phyloP scores from a whole-genome alignment of 805 yeast species.

The Ogataea paraovalis region DNA sequence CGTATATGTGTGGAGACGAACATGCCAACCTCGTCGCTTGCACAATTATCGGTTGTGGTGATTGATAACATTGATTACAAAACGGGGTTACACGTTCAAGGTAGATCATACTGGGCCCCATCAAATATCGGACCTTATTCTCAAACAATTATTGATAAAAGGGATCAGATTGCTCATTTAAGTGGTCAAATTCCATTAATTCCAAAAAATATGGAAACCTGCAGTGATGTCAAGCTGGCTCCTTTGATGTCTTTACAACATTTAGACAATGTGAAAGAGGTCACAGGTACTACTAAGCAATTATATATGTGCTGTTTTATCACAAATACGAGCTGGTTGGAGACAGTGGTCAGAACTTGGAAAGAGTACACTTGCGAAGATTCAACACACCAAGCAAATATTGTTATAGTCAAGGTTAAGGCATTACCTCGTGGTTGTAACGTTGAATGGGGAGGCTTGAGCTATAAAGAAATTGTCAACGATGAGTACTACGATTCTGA shows the following conservation, averaged over 20 bases:
- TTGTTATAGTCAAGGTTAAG: constrained; percentile 52
- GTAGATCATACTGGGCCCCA: constrained; percentile 97
- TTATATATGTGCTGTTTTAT: constrained; percentile 54
- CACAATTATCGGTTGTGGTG: constrained; percentile 62
- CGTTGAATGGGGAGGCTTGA: constrained; percentile 74
- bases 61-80: constrained; percentile 36
- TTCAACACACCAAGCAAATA: constrained; percentile 20
- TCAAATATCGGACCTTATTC: constrained; percentile 98
- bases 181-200: constrained; percentile 91
- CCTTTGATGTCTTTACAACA: constrained; percentile 69
- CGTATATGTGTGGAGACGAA: constrained; percentile 75
- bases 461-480: constrained; percentile 38
- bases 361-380: constrained; percentile 31
- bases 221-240: constrained; percentile 30
- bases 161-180: constrained; percentile 50
- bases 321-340: constrained; percentile 31
- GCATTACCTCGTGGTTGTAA: constrained; percentile 59
- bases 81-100: constrained; percentile 83
- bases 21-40: constrained; percentile 33
- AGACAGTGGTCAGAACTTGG: constrained; percentile 42
- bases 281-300: constrained; percentile 43
- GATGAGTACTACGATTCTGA: constrained; percentile 43
- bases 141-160: constrained; percentile 59
- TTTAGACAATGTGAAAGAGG: constrained; percentile 56
- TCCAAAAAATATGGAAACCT: constrained; percentile 64